Conservation (phyloP, 768 basidiomycete species). For the Crassisporium funariophilum region DNA sequence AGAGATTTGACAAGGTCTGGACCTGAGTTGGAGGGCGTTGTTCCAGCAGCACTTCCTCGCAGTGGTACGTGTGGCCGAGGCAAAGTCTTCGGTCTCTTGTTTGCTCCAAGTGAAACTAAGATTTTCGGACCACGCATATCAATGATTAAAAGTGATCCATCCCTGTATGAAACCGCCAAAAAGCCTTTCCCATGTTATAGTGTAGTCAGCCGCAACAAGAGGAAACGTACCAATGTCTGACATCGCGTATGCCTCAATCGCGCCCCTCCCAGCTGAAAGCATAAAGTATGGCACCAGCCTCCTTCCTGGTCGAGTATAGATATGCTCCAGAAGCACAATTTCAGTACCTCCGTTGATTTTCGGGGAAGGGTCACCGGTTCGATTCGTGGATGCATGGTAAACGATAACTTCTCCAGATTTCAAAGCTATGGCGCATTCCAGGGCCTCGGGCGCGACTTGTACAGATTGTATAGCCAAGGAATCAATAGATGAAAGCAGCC, state of each 20-base stretch:
- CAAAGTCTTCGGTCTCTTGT: conserved; percentile 39
- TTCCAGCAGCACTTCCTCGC: conserved; percentile 23
- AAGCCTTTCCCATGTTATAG: conserved; percentile 54
- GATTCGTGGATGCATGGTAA: conserved; percentile 38
- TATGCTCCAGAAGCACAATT: conserved; percentile 54
- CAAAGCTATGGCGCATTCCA: conserved; percentile 59
- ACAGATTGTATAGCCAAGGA: conserved; percentile 42
- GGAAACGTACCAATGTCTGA: conserved; percentile 68
- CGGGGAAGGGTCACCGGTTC: conserved; percentile 15
- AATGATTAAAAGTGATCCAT: conserved; percentile 61
- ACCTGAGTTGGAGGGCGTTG: conserved; percentile 40
- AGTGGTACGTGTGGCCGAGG: conserved; percentile 31
- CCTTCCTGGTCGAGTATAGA: conserved; percentile 38
- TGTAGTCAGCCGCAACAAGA: background rate
- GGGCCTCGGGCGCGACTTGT: conserved; percentile 53
- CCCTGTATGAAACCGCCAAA: conserved; percentile 68
- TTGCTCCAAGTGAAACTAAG: conserved; percentile 50
- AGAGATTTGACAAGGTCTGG: conserved; percentile 55
- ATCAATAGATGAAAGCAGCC: conserved; percentile 19
- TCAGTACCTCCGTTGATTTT: conserved; percentile 43
- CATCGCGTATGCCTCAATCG: conserved; percentile 57
- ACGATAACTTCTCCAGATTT: conserved; percentile 59
- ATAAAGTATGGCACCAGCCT: conserved; percentile 66
- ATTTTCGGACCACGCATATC: conserved; percentile 78
- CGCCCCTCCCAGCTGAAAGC: conserved; percentile 49